phyloP scores from a whole-genome alignment of 306 rosid species.

The Castanea sativa region DNA sequence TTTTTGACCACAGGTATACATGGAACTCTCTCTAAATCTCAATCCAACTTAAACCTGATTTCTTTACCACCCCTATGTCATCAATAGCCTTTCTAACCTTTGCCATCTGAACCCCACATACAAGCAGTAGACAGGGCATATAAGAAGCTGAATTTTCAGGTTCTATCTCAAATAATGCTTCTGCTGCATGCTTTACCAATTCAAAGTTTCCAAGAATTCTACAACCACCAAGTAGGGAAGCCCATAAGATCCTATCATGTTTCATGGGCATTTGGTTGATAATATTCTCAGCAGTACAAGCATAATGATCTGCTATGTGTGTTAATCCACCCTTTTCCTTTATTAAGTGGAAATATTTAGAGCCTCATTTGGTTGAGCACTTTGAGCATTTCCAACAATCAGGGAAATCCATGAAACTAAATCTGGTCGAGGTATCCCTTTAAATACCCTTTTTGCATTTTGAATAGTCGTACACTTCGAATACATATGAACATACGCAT shows the following conservation, averaged over 20 bases:
- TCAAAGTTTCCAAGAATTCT: slow-evolving; percentile 64
- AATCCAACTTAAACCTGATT: slow-evolving; percentile 69
- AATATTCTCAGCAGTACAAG: slow-evolving; percentile 56
- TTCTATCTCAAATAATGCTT: slow-evolving; percentile 62
- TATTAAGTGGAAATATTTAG: slow-evolving; percentile 55
- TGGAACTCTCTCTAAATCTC: slow-evolving; percentile 58
- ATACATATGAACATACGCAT: slow-evolving; percentile 64
- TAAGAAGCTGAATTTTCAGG: slow-evolving; percentile 72
- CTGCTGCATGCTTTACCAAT: slow-evolving; percentile 53
- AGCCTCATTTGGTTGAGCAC: slow-evolving; percentile 54
- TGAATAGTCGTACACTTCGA: slow-evolving; percentile 61
- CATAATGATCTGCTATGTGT: slow-evolving; percentile 63
- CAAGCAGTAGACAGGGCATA: slow-evolving; percentile 53
- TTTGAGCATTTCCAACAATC: slow-evolving; percentile 65
- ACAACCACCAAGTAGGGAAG: slow-evolving; percentile 71
- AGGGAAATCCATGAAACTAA: slow-evolving; percentile 72
- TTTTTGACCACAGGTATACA: slow-evolving; percentile 46
- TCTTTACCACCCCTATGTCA: slow-evolving; percentile 44
- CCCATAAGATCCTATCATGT: slow-evolving; percentile 66
- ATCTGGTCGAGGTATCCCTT: slow-evolving; percentile 46
- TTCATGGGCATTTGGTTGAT: slow-evolving; percentile 56
- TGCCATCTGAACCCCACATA: slow-evolving; percentile 50
- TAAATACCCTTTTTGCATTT: slow-evolving; percentile 53
- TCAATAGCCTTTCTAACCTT: slow-evolving; percentile 55
- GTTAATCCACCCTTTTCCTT: slow-evolving; percentile 53